phyloP scores from a whole-genome alignment of 352 stramenopile genomes.

The Pythium pectinolyticum region DNA sequence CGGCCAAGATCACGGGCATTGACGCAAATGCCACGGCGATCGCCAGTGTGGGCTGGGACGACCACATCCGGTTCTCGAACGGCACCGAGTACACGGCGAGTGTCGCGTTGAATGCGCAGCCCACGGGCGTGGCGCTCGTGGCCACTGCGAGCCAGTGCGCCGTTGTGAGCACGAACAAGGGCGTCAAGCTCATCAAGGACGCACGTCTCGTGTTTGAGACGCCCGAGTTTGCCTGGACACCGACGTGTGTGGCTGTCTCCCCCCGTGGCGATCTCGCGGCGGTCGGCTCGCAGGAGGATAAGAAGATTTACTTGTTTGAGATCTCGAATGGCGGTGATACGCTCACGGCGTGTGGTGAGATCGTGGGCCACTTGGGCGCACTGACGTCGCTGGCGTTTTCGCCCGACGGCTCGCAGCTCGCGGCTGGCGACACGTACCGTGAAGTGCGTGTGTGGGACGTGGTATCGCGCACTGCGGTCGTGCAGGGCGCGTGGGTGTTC shows the following conservation, averaged over 20 bases:
- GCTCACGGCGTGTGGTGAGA: constrained; percentile 62
- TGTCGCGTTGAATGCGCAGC: constrained; percentile 64
- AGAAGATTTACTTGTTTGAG: constrained; percentile 88
- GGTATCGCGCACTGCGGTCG: constrained; percentile 72
- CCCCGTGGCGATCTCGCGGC: constrained; percentile 70
- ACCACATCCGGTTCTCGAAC: constrained; percentile 78
- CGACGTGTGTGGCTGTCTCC: constrained; percentile 75
- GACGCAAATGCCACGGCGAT: constrained; percentile 61
- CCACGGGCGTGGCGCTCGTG: constrained; percentile 62
- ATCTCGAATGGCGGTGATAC: constrained; percentile 64
- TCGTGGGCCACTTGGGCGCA: constrained; percentile 70
- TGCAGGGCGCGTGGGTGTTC: constrained; percentile 95
- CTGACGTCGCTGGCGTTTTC: constrained; percentile 84
- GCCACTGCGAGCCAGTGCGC: constrained; percentile 44
- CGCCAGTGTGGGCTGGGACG: constrained; percentile 91
- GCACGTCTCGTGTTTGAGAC: constrained; percentile 75
- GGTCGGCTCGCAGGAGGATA: constrained; percentile 79
- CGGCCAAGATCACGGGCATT: constrained; percentile 83
- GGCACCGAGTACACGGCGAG: constrained; percentile 60
- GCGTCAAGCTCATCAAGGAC: constrained; percentile 76
- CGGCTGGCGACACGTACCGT: constrained; percentile 84
- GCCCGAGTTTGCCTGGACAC: constrained; percentile 74
- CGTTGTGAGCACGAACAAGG: constrained; percentile 79
- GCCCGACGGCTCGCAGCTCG: constrained; percentile 78
- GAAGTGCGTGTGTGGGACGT: constrained; percentile 91